Evolutionary conservation across 345 rosid genomes (phyloP), one percentile per base, ranked within the genome.

Genomic region (Salix dunnii): DNA sequence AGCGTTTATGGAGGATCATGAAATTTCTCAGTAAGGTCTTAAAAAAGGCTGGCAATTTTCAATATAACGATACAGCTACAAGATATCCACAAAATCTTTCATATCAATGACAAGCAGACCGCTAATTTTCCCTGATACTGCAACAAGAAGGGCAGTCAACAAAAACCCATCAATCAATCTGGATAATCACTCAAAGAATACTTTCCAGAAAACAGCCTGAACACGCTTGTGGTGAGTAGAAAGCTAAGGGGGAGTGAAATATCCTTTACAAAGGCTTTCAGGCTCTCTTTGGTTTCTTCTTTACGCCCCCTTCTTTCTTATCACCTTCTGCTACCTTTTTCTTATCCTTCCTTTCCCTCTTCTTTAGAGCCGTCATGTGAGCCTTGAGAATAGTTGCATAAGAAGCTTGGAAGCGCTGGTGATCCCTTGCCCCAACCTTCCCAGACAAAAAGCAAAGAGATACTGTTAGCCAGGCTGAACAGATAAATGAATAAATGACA

Each of bases 331-430:
- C 85, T 12, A 90, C 86, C 81, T 95, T 95, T 77, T 95, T 95
- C 86, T 83, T 78, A 81, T 91, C 97, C 83, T 92, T 95, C 83
- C 97, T 91, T 81, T 95, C 99, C 79, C 97, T 90, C 86, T 91
- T 92, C 88, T 95, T 92, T 78, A 95, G 77, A 76, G 94, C 87
- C 74, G 96, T 90, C 93, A 92, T 90, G 87, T 84, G 97, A 0
- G 99, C 97, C 84, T 92, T 92, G 68, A 95, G 93, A 58, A 95
- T 90, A 4, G 96, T 90, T 46, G 97, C 97, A 79, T 95, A 95
- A 7, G 99, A 91, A 74, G 97, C 93, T 85, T 93, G 99, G 73
- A 95, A 93, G 67, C 97, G 90, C 80, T 89, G 97, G 72, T 95
- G 97, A 83, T 95, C 99, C 80, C 90, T 91, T 4, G 86, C 90